Evolutionary conservation across 805 yeast genomes (phyloP).

Genomic region (Scheffersomyces ergatensis): DNA sequence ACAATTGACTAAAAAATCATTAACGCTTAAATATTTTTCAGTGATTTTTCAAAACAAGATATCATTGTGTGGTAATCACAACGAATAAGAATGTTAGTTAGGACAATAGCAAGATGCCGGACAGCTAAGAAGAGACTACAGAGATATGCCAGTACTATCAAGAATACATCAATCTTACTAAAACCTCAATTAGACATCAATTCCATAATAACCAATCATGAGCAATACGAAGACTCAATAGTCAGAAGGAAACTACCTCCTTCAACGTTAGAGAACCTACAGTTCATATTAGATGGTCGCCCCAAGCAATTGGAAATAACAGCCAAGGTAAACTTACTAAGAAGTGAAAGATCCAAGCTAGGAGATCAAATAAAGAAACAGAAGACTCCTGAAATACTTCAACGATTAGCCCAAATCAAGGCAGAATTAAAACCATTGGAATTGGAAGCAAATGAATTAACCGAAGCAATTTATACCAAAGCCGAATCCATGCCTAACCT

Average conservation of each 20-base stretch:
- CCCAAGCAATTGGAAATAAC: conserved; percentile 18
- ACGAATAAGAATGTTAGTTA: too few species aligned
- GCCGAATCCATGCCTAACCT: conserved; percentile 64
- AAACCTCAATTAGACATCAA: conserved; percentile 25
- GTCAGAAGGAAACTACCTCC: conserved; percentile 21
- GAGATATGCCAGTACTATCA: conserved; percentile 1
- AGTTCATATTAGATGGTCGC: conserved; percentile 24
- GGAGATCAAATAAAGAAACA: conserved; percentile 19
- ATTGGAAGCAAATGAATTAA: conserved; percentile 18
- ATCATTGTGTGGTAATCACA: too few species aligned
- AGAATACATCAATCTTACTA: conserved; percentile 9
- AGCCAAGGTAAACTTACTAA: conserved; percentile 21
- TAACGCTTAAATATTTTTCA: too few species aligned
- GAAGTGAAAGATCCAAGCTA: conserved; percentile 23
- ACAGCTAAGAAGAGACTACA: neutral
- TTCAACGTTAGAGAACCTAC: conserved; percentile 14
- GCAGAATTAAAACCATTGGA: conserved; percentile 24
- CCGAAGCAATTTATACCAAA: conserved; percentile 32
- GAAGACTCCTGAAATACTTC: conserved; percentile 4
- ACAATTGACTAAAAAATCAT: too few species aligned
- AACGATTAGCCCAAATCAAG: conserved; percentile 22
- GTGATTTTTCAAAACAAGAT: too few species aligned
- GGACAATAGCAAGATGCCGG: neutral
- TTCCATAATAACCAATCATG: conserved; percentile 16
- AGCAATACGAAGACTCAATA: conserved; percentile 24